Conservation (phyloP, 2,329 filamentous ascomycete species). For the Elsinoe batatas region DNA sequence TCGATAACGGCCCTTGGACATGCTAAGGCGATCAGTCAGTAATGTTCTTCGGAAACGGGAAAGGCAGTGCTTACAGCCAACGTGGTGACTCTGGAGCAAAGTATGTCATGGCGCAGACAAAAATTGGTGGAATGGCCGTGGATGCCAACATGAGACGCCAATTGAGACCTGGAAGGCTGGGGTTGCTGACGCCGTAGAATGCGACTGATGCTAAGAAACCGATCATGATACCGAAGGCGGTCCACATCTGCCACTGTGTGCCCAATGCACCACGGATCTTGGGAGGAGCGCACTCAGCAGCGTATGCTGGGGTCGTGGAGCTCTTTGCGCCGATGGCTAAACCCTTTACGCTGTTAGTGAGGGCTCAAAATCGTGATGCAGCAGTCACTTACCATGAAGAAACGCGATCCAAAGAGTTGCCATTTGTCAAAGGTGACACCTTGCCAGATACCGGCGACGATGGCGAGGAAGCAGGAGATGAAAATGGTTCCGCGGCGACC, state of each 20-base stretch:
- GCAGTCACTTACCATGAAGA: slow-evolving; percentile 15
- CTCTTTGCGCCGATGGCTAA: slow-evolving; percentile 36
- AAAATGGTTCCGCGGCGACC: slow-evolving; percentile 58
- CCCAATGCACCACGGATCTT: slow-evolving; percentile 35
- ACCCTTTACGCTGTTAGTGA: slow-evolving; percentile 16
- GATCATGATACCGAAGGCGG: slow-evolving; percentile 37
- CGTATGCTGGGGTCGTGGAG: slow-evolving; percentile 36
- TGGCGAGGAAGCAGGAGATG: slow-evolving; percentile 50
- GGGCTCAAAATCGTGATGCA: slow-evolving; percentile 7
- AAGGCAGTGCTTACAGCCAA: neutral
- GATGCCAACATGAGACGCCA: slow-evolving; percentile 33
- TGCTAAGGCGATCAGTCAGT: slow-evolving; percentile 24
- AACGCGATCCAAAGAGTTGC: slow-evolving; percentile 16
- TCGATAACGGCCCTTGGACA: slow-evolving; percentile 30
- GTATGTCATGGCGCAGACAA: slow-evolving; percentile 27
- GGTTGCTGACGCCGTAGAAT: slow-evolving; percentile 38
- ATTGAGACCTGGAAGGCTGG: slow-evolving; percentile 34
- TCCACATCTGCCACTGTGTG: slow-evolving; percentile 39
- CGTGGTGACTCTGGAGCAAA: slow-evolving; percentile 36
- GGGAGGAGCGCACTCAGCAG: slow-evolving; percentile 31
- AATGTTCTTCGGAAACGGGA: too few relatives aligned
- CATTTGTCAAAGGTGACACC: slow-evolving; percentile 17
- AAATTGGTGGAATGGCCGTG: slow-evolving; percentile 32
- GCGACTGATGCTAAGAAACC: slow-evolving; percentile 33
- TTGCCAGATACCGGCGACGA: slow-evolving; percentile 32